Evolutionary conservation across 2,329 filamentous ascomycete genomes (phyloP), one percentile per base, ranked within the genome.

Genomic region (Penicillium sp.): DNA sequence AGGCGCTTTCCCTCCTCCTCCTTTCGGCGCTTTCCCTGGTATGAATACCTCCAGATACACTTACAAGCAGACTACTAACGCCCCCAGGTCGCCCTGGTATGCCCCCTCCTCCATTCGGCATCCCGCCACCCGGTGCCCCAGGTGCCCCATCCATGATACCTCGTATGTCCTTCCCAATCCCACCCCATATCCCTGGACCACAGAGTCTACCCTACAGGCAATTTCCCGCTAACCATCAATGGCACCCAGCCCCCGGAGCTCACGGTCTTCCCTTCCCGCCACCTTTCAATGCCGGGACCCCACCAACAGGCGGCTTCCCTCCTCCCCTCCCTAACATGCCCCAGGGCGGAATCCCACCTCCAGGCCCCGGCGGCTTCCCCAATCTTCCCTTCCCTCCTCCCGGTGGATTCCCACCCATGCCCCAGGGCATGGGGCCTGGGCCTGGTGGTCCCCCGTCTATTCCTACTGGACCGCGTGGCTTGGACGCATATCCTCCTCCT

Each of bases 1-100:
- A 4, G 74, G 72, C 43, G 78, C 77, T 50, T 76, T 75, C 61
- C 75, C 75, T 39, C 79, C 82, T 72, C 81, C 82, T 72, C 81
- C 84, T 32, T 89, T 87, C 68, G 81, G 77, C 68, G 81, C 77
- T 55, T 87, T 91, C 70, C 86, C 87, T 43, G 85, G 85, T 81
- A 69, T 65, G 74, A 22, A 45, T 31, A 11, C 21, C 47, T 18
- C 16, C n/a, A 32, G 2, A 43, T 46, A 47, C 1, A 29, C 13
- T 11, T 10, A 27, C 9, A 45, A 42, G 1, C 31, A 8, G 44
- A 42, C 14, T 38, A 34, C 39, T 50, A 29, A 47, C 11, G 21
- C 22, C 14, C 3, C 14, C 38, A 73, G 71, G 69, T 55, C 67
- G 58, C 36, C 69, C 71, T 52, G 74, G 66, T 61, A 70, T 80